Evolutionary conservation across 2,329 filamentous ascomycete species (phyloP).

Genomic region (Arthrinium phaeospermum): DNA sequence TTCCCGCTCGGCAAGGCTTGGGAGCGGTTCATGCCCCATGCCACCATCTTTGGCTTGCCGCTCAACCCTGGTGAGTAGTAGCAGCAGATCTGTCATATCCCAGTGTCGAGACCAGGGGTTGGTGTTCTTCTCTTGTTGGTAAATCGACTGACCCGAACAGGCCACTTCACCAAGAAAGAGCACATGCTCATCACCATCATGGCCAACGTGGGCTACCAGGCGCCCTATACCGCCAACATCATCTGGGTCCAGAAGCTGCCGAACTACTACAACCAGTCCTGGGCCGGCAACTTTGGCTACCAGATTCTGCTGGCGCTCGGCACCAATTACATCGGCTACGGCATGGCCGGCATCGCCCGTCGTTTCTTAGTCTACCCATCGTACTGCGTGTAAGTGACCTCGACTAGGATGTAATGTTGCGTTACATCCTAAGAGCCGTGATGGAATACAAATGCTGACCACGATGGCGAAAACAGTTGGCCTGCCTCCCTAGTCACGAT

Average conservation of each 20-base stretch:
- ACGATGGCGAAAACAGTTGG: conserved; percentile 49
- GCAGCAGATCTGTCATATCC: too few relatives aligned
- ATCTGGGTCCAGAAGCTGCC: conserved; percentile 57
- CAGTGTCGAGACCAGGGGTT: background rate
- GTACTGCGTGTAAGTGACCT: conserved; percentile 45
- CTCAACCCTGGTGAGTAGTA: conserved; percentile 30
- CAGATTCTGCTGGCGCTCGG: conserved; percentile 56
- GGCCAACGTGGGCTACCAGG: conserved; percentile 61
- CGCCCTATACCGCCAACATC: conserved; percentile 56
- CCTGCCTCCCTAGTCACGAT: conserved; percentile 53
- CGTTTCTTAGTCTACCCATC: conserved; percentile 59
- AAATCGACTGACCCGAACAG: background rate
- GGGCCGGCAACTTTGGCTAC: conserved; percentile 53
- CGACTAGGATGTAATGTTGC: background rate
- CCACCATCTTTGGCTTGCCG: conserved; percentile 34
- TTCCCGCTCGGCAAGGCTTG: conserved; percentile 59
- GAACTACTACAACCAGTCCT: conserved; percentile 56
- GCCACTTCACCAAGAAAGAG: conserved; percentile 61
- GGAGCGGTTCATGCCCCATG: conserved; percentile 50
- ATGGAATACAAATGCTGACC: conserved; percentile 35
- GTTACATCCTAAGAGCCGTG: too few relatives aligned
- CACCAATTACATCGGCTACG: conserved; percentile 62
- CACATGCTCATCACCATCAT: conserved; percentile 65
- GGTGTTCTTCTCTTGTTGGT: background rate
- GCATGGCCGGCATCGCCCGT: conserved; percentile 53